Evolutionary conservation across 2,329 filamentous ascomycete species (phyloP), one percentile per base, ranked within the genome.

Genomic region (Hansfordia pulvinata): DNA sequence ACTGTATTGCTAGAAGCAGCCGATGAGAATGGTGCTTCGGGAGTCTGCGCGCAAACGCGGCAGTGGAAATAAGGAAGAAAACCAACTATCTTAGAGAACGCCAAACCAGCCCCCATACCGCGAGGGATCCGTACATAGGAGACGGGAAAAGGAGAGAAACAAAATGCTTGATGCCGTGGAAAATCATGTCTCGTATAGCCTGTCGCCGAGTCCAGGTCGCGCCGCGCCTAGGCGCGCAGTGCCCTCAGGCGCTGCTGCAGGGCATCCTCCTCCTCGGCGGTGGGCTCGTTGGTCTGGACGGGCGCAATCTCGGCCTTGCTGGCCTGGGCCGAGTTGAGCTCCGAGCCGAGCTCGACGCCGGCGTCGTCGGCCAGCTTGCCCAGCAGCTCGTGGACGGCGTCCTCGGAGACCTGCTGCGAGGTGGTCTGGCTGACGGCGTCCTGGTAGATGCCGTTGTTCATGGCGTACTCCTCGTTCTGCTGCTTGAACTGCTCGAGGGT

Each of bases 361-460:
- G 81, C 83, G 51, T 92, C 84, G 50, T 93, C 85, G 35, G 84
- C 84, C 22, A 90, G 71, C 55, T 92, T 80, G 36, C 72, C 77
- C 54, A 93, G 78, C 35, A 93, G 57, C 38, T 83, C 75, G 50
- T 93, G 84, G 2, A 93, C 83, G 39, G 86, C 83, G 40, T 92
- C 84, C 48, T 93, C 54, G 59, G 81, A 56, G 58, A 86, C 50
- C 62, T 81, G 48, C 59, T 77, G 43, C 53, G 81, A 50, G 2
- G 84, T 92, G 19, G 78, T 79, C 33, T 79, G 76, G 13, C 70
- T 74, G 35, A 86, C 88, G 32, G 83, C 81, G 45, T 86, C 84
- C 52, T 88, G 82, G 54, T 90, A 90, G 54, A 86, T 84, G 39
- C 75, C 66, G 50, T 70, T 72, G 46, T 59, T 64, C 56, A 74